A percentile compares a stretch with the other conserved stretches of the same genome.
Conservation (phyloP, 306 rosid species). For the Trifolium dubium region DNA sequence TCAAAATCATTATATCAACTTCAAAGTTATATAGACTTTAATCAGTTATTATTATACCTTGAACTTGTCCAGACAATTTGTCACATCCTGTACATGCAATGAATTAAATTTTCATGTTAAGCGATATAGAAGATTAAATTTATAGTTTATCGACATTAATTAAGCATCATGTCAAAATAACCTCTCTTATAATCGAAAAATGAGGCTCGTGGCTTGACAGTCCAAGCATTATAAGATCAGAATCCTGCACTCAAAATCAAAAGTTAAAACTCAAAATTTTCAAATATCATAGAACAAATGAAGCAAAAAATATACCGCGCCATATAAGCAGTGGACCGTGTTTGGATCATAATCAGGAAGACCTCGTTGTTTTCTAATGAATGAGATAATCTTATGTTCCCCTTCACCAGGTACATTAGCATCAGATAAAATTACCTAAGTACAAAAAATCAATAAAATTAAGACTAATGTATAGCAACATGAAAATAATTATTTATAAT, state of each 20-base stretch:
- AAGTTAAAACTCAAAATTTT: background rate
- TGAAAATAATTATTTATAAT: background rate
- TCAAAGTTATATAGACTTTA: background rate
- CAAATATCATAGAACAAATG: background rate
- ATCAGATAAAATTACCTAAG: conserved; percentile 62
- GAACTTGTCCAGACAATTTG: conserved; percentile 13
- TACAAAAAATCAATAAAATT: background rate
- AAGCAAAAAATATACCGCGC: conserved; percentile 47
- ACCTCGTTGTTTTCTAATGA: conserved; percentile 49
- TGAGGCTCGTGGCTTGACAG: conserved; percentile 65
- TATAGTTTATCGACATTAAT: background rate
- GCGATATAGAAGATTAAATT: background rate
- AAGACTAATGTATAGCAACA: background rate
- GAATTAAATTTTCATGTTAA: background rate
- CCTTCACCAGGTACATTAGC: conserved; percentile 78
- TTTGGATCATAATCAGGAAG: conserved; percentile 54
- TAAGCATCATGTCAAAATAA: background rate
- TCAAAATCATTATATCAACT: background rate
- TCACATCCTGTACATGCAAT: conserved; percentile 34
- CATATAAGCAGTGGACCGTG: conserved; percentile 62
- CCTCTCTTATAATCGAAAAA: conserved; percentile 75
- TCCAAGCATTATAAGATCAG: conserved; percentile 64
- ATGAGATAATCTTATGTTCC: conserved; percentile 64
- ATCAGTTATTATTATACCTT: conserved; percentile 44
- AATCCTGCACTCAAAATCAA: conserved; percentile 57